Conservation (phyloP, 2,329 filamentous ascomycete species). For the Diaporthe citrichinensis region DNA sequence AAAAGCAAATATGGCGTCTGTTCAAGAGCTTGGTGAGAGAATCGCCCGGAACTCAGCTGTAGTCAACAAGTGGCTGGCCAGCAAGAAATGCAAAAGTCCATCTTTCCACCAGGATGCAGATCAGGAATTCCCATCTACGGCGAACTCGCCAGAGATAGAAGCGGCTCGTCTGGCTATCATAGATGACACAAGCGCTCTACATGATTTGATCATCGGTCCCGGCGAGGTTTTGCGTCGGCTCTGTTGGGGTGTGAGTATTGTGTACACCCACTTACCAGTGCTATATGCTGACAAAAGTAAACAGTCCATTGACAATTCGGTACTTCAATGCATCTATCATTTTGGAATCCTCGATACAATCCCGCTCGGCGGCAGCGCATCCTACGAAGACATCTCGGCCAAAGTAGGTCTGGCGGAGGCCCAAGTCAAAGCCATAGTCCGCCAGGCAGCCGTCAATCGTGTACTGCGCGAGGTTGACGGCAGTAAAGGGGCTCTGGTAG, state of each 20-base stretch:
- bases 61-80: conserved; percentile 11
- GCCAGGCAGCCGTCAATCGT: conserved; percentile 11
- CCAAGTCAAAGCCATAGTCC: conserved; percentile 6
- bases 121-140: conserved; percentile 7
- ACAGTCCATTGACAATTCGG: conserved; percentile 15
- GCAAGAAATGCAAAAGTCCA: not conserved
- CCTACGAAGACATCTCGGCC: conserved; percentile 1
- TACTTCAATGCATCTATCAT: conserved; percentile 18
- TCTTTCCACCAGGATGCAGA: conserved; percentile 19
- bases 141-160: not conserved
- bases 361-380: not conserved
- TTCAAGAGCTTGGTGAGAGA: conserved; percentile 9
- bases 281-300: not conserved
- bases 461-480: not conserved
- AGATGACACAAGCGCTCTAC: conserved; percentile 4
- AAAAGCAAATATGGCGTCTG: not conserved
- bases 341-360: not conserved
- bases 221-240: conserved; percentile 18
- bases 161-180: not conserved
- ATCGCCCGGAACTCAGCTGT: conserved; percentile 1
- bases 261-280: not conserved
- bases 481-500: not conserved
- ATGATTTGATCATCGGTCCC: conserved; percentile 4
- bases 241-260: conserved; percentile 5
- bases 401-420: not conserved